Conservation (phyloP, 768 basidiomycete genomes). For the Lactifluus volemus region DNA sequence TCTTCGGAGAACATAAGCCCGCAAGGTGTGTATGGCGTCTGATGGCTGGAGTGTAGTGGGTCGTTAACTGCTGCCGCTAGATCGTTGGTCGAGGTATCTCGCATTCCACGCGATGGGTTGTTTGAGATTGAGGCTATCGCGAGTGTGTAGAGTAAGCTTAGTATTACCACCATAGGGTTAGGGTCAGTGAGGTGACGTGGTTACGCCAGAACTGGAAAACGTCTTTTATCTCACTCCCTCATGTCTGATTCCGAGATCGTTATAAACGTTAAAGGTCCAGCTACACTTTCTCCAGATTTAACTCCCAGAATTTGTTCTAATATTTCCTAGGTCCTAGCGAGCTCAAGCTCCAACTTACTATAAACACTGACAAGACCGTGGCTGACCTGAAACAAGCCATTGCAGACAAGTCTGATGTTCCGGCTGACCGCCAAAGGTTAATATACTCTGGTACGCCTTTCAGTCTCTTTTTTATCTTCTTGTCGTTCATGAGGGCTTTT, state of each 20-base stretch:
- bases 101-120: conserved; percentile 84
- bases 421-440: conserved; percentile 78
- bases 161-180: neutral
- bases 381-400: conserved; percentile 86
- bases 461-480: neutral
- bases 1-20: conserved; percentile 89
- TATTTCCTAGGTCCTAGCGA: conserved; percentile 66
- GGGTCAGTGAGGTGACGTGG: conserved; percentile 5
- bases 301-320: neutral
- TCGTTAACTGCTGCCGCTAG: neutral
- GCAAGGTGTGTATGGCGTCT: conserved; percentile 42
- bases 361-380: conserved; percentile 77
- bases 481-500: neutral
- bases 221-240: neutral
- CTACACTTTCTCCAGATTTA: neutral
- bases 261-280: conserved; percentile 23
- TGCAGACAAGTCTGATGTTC: conserved; percentile 76
- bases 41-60: neutral
- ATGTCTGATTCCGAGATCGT: conserved; percentile 24
- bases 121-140: conserved; percentile 91
- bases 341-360: conserved; percentile 83
- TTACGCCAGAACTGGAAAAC: neutral
- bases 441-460: conserved; percentile 75
- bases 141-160: neutral
- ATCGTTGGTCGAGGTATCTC: conserved; percentile 81